phyloP scores from a whole-genome alignment of 257 asterid genomes.

The Eucommia ulmoides region DNA sequence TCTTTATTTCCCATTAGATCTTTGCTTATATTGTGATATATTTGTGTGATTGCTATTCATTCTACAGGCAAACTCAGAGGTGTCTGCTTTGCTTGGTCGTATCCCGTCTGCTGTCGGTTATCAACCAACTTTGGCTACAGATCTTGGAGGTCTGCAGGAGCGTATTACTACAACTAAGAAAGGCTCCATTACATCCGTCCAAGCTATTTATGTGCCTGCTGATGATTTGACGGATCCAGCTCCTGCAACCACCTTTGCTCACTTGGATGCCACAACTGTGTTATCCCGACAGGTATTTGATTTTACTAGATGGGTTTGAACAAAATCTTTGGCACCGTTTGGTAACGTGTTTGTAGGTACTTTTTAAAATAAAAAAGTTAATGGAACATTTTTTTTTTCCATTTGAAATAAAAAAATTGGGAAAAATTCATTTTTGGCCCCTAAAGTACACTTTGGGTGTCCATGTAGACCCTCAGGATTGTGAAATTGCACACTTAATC shows the following conservation, averaged over 20 bases:
- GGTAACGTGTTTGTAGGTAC: no score
- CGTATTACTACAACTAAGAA: slow-evolving; percentile 4
- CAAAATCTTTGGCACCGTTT: no score
- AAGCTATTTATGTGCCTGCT: slow-evolving; percentile 24
- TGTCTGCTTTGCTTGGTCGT: slow-evolving; percentile 1
- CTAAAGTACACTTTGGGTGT: no score
- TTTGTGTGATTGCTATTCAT: not conserved
- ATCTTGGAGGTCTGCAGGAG: slow-evolving; percentile 3
- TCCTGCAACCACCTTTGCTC: slow-evolving; percentile 24
- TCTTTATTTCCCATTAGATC: not conserved
- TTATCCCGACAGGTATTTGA: not conserved
- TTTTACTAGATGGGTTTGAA: not conserved
- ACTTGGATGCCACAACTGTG: slow-evolving; percentile 22
- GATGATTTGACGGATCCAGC: slow-evolving; percentile 24
- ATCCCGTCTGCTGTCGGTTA: not conserved
- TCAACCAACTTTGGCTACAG: slow-evolving; percentile 3
- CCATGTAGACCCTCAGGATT: no score
- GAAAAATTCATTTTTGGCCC: no score
- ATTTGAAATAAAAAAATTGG: no score
- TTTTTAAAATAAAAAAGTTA: no score
- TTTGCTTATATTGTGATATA: not conserved
- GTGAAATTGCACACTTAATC: no score
- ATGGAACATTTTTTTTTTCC: no score
- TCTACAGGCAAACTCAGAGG: not conserved
- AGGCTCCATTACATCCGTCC: slow-evolving; percentile 18